These are phyloP conservation scores for Lasiosphaeris hirsuta DNA, from an alignment of 495 filamentous ascomycete species.

Conservation along the genomic window DNA sequence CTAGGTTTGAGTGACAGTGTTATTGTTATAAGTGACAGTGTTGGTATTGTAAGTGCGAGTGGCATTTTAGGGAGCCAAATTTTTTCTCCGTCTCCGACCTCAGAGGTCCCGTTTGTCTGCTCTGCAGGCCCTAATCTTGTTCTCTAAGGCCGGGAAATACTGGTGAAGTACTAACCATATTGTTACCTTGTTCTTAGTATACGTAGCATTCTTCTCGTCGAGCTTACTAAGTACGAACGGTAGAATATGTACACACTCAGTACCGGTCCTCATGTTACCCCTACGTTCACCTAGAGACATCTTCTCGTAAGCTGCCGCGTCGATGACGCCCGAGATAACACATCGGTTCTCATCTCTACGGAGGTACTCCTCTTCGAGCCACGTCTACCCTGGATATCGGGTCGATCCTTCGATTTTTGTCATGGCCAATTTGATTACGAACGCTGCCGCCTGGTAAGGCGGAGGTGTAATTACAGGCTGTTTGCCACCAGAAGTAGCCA, in stretches of 20 bases:
- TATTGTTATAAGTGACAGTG: no score
- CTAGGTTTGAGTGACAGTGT: no score
- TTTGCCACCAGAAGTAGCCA: background rate
- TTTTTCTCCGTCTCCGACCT: no score
- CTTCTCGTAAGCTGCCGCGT: background rate
- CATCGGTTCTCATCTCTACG: constrained; percentile 1
- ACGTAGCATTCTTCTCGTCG: background rate
- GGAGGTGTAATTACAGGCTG: constrained; percentile 4
- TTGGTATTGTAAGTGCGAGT: no score
- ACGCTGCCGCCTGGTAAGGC: constrained; percentile 2
- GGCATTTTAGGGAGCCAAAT: no score
- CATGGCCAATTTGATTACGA: constrained; percentile 4
- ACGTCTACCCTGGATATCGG: background rate
- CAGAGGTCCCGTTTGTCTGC: no score
- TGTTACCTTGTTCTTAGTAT: constrained; percentile 3
- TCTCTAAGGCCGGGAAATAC: background rate
- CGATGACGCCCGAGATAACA: constrained; percentile 2
- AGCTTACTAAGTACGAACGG: constrained; percentile 4
- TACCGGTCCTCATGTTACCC: background rate
- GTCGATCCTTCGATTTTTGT: constrained; percentile 6
- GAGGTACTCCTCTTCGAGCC: constrained; percentile 1
- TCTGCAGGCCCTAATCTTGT: background rate
- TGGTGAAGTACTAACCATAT: constrained; percentile 3
- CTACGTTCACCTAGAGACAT: background rate
- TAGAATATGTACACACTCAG: constrained; percentile 4